Evolutionary conservation across 2,329 filamentous ascomycete species (phyloP), one percentile per base, ranked within the genome.

Genomic region (Curvularia sp.): DNA sequence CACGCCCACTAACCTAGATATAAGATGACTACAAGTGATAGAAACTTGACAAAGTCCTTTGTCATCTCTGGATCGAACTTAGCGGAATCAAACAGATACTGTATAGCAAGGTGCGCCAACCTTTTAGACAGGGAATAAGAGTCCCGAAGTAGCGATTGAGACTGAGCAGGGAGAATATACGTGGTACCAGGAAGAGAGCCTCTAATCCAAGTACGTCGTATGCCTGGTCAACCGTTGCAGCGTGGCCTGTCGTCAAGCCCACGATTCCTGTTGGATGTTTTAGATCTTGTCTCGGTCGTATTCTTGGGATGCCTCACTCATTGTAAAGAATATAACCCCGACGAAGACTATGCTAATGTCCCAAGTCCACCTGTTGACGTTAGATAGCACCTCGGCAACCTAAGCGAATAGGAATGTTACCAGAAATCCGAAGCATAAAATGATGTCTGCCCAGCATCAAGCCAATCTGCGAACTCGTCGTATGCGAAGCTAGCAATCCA

Each of bases 191-290:
- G 74, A 97, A 94, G 9, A 97, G 83, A 0, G 92, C 93, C 76
- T 97, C 92, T 13, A 97, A 82, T 0, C 92, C 89, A 21, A 97
- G 81, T n/a, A 97, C 88, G 71, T 97, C 92, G 74, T 97, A 97
- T 0, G 92, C 89, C 3, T 89, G 82, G 59, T 95, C 89, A 46
- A 89, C 89, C n/a, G 92, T 84, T 15, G 82, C 77, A 9, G 80
- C 76, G 63, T 88, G 86, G 21, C 85, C 75, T 51, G 84, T 85
- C 21, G 82, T 81, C 25, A 94, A 74, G 0, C 91, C 92, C 49
- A 91, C 79, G 27, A 88, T 81, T 48, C 91, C 88, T 91, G 30
- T 25, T 53, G 32, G 28, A n/a, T 18, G 9, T 23, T 5, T 60
- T 38, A 54, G 46, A 43, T 42, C 41, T 23, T 49, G 48, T 45